phyloP scores from a whole-genome alignment of 306 rosid species.

The Fragaria iinumae region DNA sequence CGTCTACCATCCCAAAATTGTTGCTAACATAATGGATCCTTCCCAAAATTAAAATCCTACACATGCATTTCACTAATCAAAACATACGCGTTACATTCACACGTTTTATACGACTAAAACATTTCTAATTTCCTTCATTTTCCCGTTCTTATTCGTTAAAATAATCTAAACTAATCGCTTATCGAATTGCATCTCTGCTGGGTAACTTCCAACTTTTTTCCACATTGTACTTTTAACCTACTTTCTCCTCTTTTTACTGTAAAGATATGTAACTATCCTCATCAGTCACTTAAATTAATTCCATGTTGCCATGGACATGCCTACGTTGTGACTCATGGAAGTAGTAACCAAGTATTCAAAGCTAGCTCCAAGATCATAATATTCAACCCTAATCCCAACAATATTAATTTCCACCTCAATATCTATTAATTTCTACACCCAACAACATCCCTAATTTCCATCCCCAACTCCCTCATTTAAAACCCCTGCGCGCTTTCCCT shows the following conservation, averaged over 20 bases:
- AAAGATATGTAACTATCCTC: neutral
- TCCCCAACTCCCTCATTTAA: slow-evolving; percentile 42
- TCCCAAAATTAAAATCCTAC: too few species aligned
- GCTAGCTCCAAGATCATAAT: neutral
- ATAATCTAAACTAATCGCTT: neutral
- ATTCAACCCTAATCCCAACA: slow-evolving; percentile 11
- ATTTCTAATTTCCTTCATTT: too few species aligned
- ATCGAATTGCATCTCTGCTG: neutral
- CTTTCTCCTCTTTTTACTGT: neutral
- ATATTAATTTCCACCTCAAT: neutral
- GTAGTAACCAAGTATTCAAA: neutral
- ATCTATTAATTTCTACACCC: slow-evolving; percentile 1
- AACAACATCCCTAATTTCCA: slow-evolving; percentile 22
- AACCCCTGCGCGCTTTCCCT: slow-evolving; percentile 21
- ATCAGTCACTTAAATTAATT: neutral
- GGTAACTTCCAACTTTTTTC: neutral
- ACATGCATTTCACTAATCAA: too few species aligned
- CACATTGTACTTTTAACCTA: neutral
- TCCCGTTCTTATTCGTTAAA: neutral
- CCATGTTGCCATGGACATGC: neutral
- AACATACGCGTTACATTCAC: neutral
- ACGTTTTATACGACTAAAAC: neutral
- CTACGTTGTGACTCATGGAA: neutral
- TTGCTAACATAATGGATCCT: neutral
- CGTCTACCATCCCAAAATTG: too few species aligned